These are phyloP conservation scores for Salvia rosmarinus DNA, from an alignment of 257 asterid genomes.

Conservation along the genomic window DNA sequence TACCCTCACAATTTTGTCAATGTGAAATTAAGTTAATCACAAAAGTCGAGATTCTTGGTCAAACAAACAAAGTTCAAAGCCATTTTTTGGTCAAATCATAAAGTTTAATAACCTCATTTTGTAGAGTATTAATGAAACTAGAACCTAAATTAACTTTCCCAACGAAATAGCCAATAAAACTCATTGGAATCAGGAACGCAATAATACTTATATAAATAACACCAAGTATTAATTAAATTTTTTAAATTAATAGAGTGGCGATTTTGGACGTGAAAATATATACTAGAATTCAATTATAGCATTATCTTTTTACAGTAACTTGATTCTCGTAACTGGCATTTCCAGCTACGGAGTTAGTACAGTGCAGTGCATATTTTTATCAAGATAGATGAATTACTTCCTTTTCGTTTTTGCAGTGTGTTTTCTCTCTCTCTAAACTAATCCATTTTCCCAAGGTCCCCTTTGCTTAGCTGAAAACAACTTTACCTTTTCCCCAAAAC, in stretches of 20 bases:
- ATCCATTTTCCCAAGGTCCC: constrained; percentile 56
- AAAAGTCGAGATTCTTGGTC: neutral
- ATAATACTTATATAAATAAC: neutral
- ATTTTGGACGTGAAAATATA: too few species aligned
- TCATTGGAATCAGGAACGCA: neutral
- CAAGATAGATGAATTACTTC: constrained; percentile 34
- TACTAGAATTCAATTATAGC: too few species aligned
- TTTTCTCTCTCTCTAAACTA: constrained; percentile 33
- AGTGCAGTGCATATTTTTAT: constrained; percentile 26
- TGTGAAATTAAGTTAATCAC: neutral
- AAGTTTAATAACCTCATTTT: neutral
- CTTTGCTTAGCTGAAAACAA: constrained; percentile 47
- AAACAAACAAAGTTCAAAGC: neutral
- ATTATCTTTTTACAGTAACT: neutral
- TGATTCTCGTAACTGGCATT: neutral
- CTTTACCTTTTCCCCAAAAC: constrained; percentile 67
- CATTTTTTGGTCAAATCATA: constrained; percentile 3
- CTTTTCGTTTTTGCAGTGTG: constrained; percentile 33
- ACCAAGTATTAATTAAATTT: neutral
- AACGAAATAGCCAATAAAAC: neutral
- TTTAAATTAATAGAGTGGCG: too few species aligned
- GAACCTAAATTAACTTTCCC: neutral
- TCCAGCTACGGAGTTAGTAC: constrained; percentile 1
- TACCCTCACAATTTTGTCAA: neutral
- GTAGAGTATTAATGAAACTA: neutral